A percentile compares a stretch with the other conserved stretches of the same genome.
Conservation (phyloP, 2,329 filamentous ascomycete genomes). For the Tolypocladium paradoxum region DNA sequence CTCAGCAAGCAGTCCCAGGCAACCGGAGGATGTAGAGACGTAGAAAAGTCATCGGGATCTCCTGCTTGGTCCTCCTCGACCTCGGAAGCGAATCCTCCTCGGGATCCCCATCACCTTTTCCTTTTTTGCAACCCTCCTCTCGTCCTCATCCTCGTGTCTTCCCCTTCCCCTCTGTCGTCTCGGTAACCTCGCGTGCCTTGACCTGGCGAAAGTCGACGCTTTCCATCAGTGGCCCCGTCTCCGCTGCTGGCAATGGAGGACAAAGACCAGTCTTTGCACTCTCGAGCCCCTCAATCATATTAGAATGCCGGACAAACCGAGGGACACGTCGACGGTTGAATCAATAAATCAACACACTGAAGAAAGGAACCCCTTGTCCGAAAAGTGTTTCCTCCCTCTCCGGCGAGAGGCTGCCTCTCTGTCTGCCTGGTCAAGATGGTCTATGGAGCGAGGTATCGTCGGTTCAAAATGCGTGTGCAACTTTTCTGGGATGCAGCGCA, state of each 20-base stretch:
- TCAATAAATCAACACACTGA: conserved; percentile 7
- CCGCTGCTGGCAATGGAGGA: neutral
- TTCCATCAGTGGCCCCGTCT: neutral
- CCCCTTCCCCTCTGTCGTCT: neutral
- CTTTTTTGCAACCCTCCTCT: neutral
- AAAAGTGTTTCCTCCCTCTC: conserved; percentile 13
- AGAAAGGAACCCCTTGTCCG: conserved; percentile 5
- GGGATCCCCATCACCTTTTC: neutral
- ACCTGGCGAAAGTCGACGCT: neutral
- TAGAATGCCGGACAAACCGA: conserved; percentile 1
- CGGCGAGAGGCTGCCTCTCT: conserved; percentile 15
- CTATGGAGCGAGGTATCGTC: conserved; percentile 42
- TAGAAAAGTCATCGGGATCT: conserved; percentile 5
- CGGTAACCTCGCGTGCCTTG: neutral
- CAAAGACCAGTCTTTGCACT: neutral
- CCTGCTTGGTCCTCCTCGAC: conserved; percentile 7
- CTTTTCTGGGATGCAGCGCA: conserved; percentile 35
- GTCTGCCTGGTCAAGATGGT: conserved; percentile 23
- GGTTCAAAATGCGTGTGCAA: conserved; percentile 31
- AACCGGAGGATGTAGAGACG: neutral
- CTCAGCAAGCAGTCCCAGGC: neutral
- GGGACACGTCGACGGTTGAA: neutral
- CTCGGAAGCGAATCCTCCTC: conserved; percentile 3
- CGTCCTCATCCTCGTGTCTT: neutral
- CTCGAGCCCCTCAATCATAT: neutral